Conservation (phyloP, 148 eudicot genomes). For the Talinum fruticosum region DNA sequence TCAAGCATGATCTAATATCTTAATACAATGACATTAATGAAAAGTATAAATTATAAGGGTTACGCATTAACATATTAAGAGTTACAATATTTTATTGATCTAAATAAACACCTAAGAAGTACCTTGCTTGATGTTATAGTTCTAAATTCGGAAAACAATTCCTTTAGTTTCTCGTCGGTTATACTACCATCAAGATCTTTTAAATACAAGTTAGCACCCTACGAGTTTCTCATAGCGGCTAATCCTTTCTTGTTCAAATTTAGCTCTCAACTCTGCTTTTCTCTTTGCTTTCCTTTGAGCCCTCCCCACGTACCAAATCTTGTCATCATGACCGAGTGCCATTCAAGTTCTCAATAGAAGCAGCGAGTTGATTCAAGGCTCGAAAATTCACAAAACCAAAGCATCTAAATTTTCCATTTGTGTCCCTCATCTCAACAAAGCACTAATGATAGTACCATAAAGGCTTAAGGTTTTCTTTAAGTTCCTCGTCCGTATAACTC, state of each 20-base stretch:
- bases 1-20: conserved; percentile 42
- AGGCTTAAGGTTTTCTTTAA: conserved; percentile 35
- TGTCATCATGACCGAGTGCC: conserved; percentile 40
- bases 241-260: conserved; percentile 42
- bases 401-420: conserved; percentile 45
- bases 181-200: conserved; percentile 57
- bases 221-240: conserved; percentile 41
- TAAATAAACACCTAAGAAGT: background rate
- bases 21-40: background rate
- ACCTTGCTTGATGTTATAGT: conserved; percentile 67
- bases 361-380: conserved; percentile 48
- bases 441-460: conserved; percentile 58
- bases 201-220: conserved; percentile 58
- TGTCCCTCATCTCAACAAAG: conserved; percentile 58
- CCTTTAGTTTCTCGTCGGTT: conserved; percentile 49
- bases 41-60: background rate
- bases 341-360: conserved; percentile 54
- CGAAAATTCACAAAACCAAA: conserved; percentile 66
- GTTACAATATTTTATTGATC: background rate
- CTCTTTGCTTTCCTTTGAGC: conserved; percentile 61
- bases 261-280: conserved; percentile 46
- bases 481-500: conserved; percentile 39
- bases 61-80: background rate
- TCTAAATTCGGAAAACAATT: conserved; percentile 57
- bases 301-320: conserved; percentile 54